Evolutionary conservation across 768 basidiomycete genomes (phyloP).

Genomic region (Boletus patriciae): DNA sequence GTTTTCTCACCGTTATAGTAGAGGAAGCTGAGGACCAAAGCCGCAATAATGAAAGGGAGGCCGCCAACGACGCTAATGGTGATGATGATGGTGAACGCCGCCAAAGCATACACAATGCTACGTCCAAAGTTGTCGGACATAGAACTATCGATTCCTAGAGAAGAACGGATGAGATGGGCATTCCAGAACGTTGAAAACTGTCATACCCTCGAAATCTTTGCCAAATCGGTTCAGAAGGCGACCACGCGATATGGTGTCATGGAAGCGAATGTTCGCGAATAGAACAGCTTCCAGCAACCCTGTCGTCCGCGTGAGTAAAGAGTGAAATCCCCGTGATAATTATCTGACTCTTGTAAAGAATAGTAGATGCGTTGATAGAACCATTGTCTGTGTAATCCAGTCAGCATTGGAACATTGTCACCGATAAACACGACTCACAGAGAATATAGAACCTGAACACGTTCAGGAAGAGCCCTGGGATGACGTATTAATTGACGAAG

Average conservation of each 20-base stretch:
- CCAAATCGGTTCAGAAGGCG: slow-evolving; percentile 82
- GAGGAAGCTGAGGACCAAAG: slow-evolving; percentile 51
- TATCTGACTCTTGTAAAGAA: slow-evolving; percentile 67
- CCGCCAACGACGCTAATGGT: slow-evolving; percentile 82
- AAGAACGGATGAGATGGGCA: slow-evolving; percentile 13
- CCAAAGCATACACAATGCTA: slow-evolving; percentile 69
- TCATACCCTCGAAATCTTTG: slow-evolving; percentile 79
- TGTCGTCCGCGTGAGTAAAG: slow-evolving; percentile 15
- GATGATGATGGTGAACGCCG: slow-evolving; percentile 65
- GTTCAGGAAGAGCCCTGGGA: slow-evolving; percentile 51
- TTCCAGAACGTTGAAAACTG: neutral
- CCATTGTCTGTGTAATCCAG: slow-evolving; percentile 51
- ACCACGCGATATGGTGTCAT: slow-evolving; percentile 87
- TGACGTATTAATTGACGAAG: slow-evolving; percentile 13
- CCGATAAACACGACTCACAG: slow-evolving; percentile 45
- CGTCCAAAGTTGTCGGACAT: slow-evolving; percentile 86
- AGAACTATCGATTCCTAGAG: slow-evolving; percentile 72
- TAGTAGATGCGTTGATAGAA: slow-evolving; percentile 76
- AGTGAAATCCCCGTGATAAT: neutral
- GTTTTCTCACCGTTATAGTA: slow-evolving; percentile 66
- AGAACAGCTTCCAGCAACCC: slow-evolving; percentile 75
- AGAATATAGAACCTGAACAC: slow-evolving; percentile 71
- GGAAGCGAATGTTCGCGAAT: slow-evolving; percentile 89
- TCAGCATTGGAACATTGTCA: slow-evolving; percentile 3
- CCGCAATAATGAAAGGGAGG: slow-evolving; percentile 64